Percentiles rank a stretch among this genome's conserved stretches.
phyloP scores from a whole-genome alignment of 495 filamentous ascomycete genomes.

The Aspergillus funiculosus region DNA sequence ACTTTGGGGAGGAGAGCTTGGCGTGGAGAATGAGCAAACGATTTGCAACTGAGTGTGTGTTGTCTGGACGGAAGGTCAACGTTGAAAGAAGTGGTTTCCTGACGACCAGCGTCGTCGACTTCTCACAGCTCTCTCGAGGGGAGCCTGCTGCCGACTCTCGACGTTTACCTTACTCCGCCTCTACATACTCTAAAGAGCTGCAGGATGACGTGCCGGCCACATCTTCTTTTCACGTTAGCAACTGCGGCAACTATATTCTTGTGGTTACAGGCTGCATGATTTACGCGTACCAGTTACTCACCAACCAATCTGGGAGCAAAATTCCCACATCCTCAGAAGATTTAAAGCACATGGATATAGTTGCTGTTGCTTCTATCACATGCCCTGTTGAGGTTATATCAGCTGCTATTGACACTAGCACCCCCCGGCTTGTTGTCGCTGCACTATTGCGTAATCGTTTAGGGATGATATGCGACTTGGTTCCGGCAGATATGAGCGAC shows the following conservation, averaged over 20 bases:
- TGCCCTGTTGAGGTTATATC: constrained; percentile 57
- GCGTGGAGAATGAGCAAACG: constrained; percentile 56
- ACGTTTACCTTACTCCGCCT: neutral
- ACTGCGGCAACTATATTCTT: constrained; percentile 55
- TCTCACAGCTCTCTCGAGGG: constrained; percentile 25
- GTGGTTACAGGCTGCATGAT: constrained; percentile 53
- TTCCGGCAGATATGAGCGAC: neutral
- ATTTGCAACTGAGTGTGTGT: constrained; percentile 57
- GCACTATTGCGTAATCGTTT: constrained; percentile 56
- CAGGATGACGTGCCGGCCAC: constrained; percentile 1
- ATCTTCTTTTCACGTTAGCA: constrained; percentile 50
- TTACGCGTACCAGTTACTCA: constrained; percentile 53
- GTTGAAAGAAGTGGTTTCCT: constrained; percentile 30
- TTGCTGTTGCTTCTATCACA: constrained; percentile 47
- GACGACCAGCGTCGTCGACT: constrained; percentile 30
- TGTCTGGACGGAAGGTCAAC: constrained; percentile 44
- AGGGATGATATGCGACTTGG: constrained; percentile 58
- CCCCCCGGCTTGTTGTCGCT: constrained; percentile 51
- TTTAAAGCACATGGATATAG: constrained; percentile 26
- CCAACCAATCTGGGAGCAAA: constrained; percentile 17
- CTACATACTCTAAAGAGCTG: constrained; percentile 19
- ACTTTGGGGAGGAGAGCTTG: constrained; percentile 28
- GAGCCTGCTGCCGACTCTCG: neutral
- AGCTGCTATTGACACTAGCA: constrained; percentile 60
- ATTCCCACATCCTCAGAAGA: constrained; percentile 13